Evolutionary conservation across 345 rosid genomes (phyloP).

Genomic region (Sisymbrium irio): DNA sequence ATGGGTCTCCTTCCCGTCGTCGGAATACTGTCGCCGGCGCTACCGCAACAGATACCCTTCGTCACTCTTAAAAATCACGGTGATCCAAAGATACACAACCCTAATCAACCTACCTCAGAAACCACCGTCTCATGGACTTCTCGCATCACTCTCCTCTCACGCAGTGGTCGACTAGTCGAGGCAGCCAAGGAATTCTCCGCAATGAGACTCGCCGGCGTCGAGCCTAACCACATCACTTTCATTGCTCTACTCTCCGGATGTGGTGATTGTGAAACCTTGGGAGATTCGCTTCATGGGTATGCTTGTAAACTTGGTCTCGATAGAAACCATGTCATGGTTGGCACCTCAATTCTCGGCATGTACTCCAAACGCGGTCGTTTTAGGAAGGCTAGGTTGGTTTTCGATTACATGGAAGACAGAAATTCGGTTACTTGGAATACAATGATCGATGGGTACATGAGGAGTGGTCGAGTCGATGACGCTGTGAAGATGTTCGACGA

Average conservation of each 20-base stretch:
- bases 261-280: conserved; percentile 41
- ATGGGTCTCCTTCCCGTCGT: conserved; percentile 48
- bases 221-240: conserved; percentile 68
- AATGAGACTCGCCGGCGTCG: conserved; percentile 56
- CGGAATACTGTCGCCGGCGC: conserved; percentile 25
- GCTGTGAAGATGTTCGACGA: conserved; percentile 55
- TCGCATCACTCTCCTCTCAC: conserved; percentile 63
- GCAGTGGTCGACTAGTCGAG: conserved; percentile 46
- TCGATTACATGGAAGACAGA: conserved; percentile 49
- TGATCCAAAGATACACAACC: conserved; percentile 14
- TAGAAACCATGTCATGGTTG: conserved; percentile 53
- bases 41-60: conserved; percentile 4
- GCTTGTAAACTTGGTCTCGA: conserved; percentile 59
- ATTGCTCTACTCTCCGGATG: conserved; percentile 55
- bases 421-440: conserved; percentile 70
- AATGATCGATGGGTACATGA: conserved; percentile 68
- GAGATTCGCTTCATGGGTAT: conserved; percentile 57
- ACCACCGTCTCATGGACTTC: conserved; percentile 64
- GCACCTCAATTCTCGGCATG: conserved; percentile 65
- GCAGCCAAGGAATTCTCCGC: conserved; percentile 52
- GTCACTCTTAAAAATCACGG: conserved; percentile 19
- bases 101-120: conserved; percentile 23
- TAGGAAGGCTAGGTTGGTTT: conserved; percentile 50
- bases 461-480: conserved; percentile 35
- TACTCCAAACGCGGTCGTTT: conserved; percentile 49